Evolutionary conservation across 1,284 basidiomycete species (phyloP).

Genomic region (Taiwanofungus camphoratus): DNA sequence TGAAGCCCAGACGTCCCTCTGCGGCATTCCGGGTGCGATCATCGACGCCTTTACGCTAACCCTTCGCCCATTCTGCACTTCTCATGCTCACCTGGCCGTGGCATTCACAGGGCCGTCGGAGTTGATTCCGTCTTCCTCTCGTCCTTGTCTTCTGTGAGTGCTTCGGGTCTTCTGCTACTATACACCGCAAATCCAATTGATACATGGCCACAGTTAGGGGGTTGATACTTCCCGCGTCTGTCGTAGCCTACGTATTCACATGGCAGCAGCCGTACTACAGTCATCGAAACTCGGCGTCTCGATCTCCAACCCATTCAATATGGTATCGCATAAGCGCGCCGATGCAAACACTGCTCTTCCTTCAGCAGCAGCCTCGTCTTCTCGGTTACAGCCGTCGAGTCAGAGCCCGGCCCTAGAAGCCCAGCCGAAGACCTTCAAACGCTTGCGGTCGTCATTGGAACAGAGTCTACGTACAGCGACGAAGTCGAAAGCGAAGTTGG

Average conservation of each 20-base stretch:
- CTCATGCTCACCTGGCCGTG: slow-evolving; percentile 17
- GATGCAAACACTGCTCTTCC: slow-evolving; percentile 29
- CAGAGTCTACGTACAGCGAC: slow-evolving; percentile 59
- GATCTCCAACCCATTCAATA: slow-evolving; percentile 41
- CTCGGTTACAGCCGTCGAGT: slow-evolving; percentile 29
- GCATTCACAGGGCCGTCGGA: slow-evolving; percentile 16
- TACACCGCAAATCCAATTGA: not conserved
- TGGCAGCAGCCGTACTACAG: slow-evolving; percentile 42
- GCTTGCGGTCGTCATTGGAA: slow-evolving; percentile 60
- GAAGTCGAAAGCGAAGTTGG: slow-evolving; percentile 41
- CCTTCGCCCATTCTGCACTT: slow-evolving; percentile 12
- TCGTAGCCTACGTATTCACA: slow-evolving; percentile 27
- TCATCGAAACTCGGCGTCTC: slow-evolving; percentile 34
- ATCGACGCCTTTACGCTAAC: slow-evolving; percentile 8
- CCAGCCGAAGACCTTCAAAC: slow-evolving; percentile 51
- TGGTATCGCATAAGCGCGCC: slow-evolving; percentile 39
- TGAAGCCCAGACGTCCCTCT: slow-evolving; percentile 16
- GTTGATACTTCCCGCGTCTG: slow-evolving; percentile 13
- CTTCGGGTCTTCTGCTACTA: slow-evolving; percentile 5
- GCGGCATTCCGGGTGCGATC: slow-evolving; percentile 19
- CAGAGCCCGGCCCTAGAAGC: slow-evolving; percentile 26
- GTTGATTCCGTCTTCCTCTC: slow-evolving; percentile 10
- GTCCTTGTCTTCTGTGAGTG: slow-evolving; percentile 16
- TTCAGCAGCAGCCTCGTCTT: slow-evolving; percentile 35
- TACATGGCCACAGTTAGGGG: no score